Evolutionary conservation across 1,284 basidiomycete genomes (phyloP).

Genomic region (Trichosporon faecale): DNA sequence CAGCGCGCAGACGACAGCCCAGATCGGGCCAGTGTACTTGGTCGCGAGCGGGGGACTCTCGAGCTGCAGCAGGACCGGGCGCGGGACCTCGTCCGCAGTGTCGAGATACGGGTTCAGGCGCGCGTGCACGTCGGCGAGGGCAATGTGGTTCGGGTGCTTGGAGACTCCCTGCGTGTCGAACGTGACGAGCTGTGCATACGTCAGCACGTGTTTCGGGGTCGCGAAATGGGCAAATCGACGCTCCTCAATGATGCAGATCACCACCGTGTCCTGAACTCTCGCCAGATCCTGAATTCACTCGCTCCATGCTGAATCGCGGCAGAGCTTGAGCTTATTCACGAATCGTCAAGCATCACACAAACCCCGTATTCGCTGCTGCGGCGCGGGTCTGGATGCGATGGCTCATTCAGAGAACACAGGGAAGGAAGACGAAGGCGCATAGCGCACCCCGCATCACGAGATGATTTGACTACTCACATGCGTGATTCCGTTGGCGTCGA

Average conservation of each 20-base stretch:
- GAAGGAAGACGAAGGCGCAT: not conserved
- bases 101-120: constrained; percentile 24
- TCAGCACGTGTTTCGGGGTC: not conserved
- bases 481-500: not conserved
- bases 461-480: constrained; percentile 3
- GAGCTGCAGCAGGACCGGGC: constrained; percentile 59
- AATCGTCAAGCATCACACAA: not conserved
- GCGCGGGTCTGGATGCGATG: not conserved
- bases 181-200: constrained; percentile 68
- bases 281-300: not conserved
- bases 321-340: not conserved
- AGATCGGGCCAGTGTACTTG: constrained; percentile 53
- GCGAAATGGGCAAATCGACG: not conserved
- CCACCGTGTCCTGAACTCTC: not conserved
- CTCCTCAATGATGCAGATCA: not conserved
- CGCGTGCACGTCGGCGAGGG: constrained; percentile 61
- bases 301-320: not conserved
- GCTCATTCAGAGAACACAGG: not conserved
- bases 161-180: constrained; percentile 83
- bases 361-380: not conserved
- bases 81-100: constrained; percentile 14
- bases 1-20: constrained; percentile 16
- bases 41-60: constrained; percentile 59
- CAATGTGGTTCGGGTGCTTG: constrained; percentile 82
- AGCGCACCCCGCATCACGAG: not conserved